Evolutionary conservation across 495 filamentous ascomycete species (phyloP).

Genomic region (Xylaria sp.): DNA sequence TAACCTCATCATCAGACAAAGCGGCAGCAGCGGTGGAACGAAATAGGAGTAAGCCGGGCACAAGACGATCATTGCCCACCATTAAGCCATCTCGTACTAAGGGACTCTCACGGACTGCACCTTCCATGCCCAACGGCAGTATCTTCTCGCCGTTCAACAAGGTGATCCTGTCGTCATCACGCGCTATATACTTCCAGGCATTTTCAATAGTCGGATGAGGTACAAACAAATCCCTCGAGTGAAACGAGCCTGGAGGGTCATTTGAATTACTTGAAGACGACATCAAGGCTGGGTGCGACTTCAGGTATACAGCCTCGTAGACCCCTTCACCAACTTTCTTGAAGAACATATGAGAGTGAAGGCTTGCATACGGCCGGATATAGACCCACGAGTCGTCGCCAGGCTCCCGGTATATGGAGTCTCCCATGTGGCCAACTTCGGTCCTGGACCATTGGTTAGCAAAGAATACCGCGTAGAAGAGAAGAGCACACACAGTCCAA

Average conservation of each 20-base stretch:
- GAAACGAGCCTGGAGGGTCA: slow-evolving; percentile 63
- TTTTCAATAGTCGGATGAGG: slow-evolving; percentile 64
- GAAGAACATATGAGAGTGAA: slow-evolving; percentile 56
- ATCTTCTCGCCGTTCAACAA: slow-evolving; percentile 75
- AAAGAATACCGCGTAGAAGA: slow-evolving; percentile 4
- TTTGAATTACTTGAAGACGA: slow-evolving; percentile 58
- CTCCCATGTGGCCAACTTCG: slow-evolving; percentile 60
- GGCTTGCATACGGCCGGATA: slow-evolving; percentile 55
- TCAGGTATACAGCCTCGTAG: slow-evolving; percentile 62
- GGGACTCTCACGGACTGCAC: slow-evolving; percentile 52
- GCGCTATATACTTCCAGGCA: slow-evolving; percentile 69
- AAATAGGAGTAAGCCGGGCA: slow-evolving; percentile 58
- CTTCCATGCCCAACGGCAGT: slow-evolving; percentile 68
- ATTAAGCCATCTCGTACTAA: slow-evolving; percentile 34
- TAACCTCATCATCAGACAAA: slow-evolving; percentile 50
- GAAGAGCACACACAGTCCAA: slow-evolving; percentile 57
- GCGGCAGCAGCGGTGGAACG: slow-evolving; percentile 42
- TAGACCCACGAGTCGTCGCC: slow-evolving; percentile 63
- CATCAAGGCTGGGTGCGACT: slow-evolving; percentile 68
- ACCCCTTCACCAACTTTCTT: slow-evolving; percentile 53
- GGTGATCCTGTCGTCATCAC: slow-evolving; percentile 69
- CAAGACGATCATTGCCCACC: slow-evolving; percentile 47
- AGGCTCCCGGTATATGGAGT: slow-evolving; percentile 52
- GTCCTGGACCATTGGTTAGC: slow-evolving; percentile 49
- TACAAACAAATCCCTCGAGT: slow-evolving; percentile 64